These are phyloP conservation scores for Macrocybe sp. DNA, from an alignment of 1,284 basidiomycete genomes.

Conservation along the genomic window DNA sequence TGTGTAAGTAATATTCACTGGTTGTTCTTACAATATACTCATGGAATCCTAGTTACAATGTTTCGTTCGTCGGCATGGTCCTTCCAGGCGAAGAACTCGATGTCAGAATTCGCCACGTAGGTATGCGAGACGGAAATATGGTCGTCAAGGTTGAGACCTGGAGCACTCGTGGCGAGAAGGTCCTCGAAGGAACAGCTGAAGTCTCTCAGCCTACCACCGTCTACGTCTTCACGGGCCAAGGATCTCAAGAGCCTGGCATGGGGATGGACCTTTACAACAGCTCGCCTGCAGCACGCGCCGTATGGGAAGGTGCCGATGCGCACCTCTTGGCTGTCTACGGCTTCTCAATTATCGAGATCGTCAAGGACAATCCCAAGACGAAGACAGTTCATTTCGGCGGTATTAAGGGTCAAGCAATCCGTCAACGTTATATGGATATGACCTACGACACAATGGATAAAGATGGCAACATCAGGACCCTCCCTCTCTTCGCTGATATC, in stretches of 20 bases:
- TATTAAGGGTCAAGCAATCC: slow-evolving; percentile 96
- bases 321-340: slow-evolving; percentile 94
- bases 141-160: slow-evolving; percentile 88
- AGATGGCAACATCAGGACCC: slow-evolving; percentile 90
- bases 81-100: slow-evolving; percentile 88
- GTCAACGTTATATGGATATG: slow-evolving; percentile 99
- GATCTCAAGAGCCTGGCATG: slow-evolving; percentile 98
- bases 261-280: slow-evolving; percentile 97
- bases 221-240: slow-evolving; percentile 98
- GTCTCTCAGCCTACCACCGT: slow-evolving; percentile 91
- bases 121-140: slow-evolving; percentile 91
- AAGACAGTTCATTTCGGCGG: slow-evolving; percentile 99
- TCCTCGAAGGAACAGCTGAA: slow-evolving; percentile 89
- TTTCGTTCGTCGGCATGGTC: slow-evolving; percentile 95
- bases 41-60: slow-evolving; percentile 66
- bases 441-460: slow-evolving; percentile 96
- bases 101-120: slow-evolving; percentile 87
- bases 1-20: slow-evolving; percentile 46
- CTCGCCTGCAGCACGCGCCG: slow-evolving; percentile 90
- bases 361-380: slow-evolving; percentile 95
- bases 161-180: slow-evolving; percentile 86
- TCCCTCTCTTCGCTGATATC: slow-evolving; percentile 93
- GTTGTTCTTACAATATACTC: slow-evolving; percentile 7
- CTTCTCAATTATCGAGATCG: slow-evolving; percentile 98
- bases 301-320: slow-evolving; percentile 95